Conservation (phyloP, 1,139 yeast species). For the Nadsonia starkeyi-henricii region DNA sequence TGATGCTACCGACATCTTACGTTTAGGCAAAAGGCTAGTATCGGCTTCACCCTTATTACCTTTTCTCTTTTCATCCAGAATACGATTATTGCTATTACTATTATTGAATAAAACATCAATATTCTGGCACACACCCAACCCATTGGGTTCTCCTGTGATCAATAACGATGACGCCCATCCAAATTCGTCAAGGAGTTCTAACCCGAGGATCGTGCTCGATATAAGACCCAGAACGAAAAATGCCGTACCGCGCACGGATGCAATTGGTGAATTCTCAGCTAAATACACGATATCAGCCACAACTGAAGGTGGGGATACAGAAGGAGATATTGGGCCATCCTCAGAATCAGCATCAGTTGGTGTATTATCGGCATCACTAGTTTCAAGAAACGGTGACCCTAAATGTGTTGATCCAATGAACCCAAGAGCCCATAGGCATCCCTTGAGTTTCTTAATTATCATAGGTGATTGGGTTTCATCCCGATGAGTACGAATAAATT, state of each 20-base stretch:
- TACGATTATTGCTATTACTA: background rate
- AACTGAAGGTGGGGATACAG: slow-evolving; percentile 13
- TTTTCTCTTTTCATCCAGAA: background rate
- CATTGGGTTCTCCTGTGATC: slow-evolving; percentile 37
- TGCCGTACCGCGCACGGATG: slow-evolving; percentile 62
- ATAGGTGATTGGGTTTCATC: slow-evolving; percentile 8
- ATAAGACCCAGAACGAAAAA: slow-evolving; percentile 67
- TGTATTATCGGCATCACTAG: slow-evolving; percentile 26
- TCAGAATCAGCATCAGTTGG: slow-evolving; percentile 33
- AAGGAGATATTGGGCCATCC: too few relatives aligned
- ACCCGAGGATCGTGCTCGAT: slow-evolving; percentile 61
- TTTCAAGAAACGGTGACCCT: slow-evolving; percentile 57
- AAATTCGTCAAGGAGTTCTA: slow-evolving; percentile 71
- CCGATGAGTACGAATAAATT: slow-evolving; percentile 26
- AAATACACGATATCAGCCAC: slow-evolving; percentile 41
- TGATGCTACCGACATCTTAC: background rate
- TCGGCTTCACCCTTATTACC: background rate
- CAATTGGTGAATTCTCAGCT: slow-evolving; percentile 39
- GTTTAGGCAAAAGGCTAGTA: background rate
- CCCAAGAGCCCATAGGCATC: slow-evolving; percentile 80
- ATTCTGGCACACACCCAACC: slow-evolving; percentile 23
- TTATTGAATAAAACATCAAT: slow-evolving; percentile 11
- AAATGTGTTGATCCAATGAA: slow-evolving; percentile 50
- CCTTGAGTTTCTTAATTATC: slow-evolving; percentile 39
- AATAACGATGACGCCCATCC: slow-evolving; percentile 59